phyloP scores from a whole-genome alignment of 2,329 filamentous ascomycete species.

The Trichoderma hamatum region DNA sequence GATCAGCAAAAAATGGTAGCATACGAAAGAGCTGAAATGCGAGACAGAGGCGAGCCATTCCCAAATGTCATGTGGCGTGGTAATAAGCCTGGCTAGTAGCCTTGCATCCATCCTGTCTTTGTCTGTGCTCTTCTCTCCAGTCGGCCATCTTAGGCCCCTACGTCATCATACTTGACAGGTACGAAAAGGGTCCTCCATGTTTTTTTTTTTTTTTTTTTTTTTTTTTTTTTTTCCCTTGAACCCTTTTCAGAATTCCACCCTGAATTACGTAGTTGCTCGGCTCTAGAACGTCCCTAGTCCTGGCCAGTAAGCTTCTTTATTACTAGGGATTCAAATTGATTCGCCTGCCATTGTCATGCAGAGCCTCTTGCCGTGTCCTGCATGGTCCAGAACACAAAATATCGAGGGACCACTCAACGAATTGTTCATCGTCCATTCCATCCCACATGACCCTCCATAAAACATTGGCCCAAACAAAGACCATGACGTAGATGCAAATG shows the following conservation, averaged over 20 bases:
- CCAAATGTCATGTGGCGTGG: slow-evolving; percentile 10
- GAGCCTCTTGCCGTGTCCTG: neutral
- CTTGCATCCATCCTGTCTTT: neutral
- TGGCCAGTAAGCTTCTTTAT: neutral
- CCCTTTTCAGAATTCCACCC: neutral
- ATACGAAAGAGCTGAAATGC: neutral
- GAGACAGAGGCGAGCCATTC: neutral
- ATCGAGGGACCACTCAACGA: neutral
- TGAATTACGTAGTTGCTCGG: neutral
- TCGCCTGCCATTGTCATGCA: neutral
- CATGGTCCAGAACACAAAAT: neutral
- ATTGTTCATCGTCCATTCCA: neutral
- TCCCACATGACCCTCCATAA: slow-evolving; percentile 6
- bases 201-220: neutral
- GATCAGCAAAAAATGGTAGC: neutral
- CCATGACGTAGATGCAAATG: neutral
- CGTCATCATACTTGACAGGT: slow-evolving; percentile 7
- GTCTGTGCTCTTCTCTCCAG: neutral
- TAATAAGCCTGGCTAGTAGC: slow-evolving; percentile 14
- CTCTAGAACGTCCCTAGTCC: neutral
- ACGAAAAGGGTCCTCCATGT: neutral
- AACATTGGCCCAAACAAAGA: neutral
- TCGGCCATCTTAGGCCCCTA: slow-evolving; percentile 7
- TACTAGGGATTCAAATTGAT: neutral
- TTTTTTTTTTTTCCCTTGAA: neutral